A percentile compares a stretch with the other conserved stretches of the same genome.
phyloP scores from a whole-genome alignment of 768 basidiomycete genomes.

The Boletus subparvulus region DNA sequence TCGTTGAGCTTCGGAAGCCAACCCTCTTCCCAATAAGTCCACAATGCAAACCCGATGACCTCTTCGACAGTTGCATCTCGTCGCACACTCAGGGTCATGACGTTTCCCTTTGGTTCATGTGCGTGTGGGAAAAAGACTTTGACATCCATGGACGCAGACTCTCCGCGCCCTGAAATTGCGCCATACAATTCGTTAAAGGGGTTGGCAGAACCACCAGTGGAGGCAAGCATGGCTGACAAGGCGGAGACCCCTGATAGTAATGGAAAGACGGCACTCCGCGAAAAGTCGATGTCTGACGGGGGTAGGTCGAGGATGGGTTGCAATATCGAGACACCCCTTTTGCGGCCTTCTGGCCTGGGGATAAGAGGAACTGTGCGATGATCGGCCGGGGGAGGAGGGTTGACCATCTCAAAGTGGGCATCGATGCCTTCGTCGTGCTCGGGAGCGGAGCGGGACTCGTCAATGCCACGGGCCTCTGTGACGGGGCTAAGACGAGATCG shows the following conservation, averaged over 20 bases:
- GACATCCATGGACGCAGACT: conserved; percentile 60
- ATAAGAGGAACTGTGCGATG: conserved; percentile 18
- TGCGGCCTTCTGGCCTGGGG: conserved; percentile 28
- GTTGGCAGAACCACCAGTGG: conserved; percentile 62
- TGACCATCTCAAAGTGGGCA: conserved; percentile 56
- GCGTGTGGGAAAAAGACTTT: conserved; percentile 87
- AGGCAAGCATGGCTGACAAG: conserved; percentile 72
- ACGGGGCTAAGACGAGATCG: conserved; percentile 63
- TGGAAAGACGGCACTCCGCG: conserved; percentile 49
- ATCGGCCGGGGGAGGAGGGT: conserved; percentile 36
- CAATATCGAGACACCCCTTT: conserved; percentile 30
- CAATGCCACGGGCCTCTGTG: conserved; percentile 47
- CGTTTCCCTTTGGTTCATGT: conserved; percentile 52
- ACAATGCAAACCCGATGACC: conserved; percentile 89
- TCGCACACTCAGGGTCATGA: conserved; percentile 73
- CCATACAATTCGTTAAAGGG: conserved; percentile 89
- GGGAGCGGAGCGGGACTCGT: conserved; percentile 21
- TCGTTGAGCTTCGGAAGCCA: conserved; percentile 78
- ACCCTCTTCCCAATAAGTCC: conserved; percentile 90
- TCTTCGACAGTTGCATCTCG: conserved; percentile 93
- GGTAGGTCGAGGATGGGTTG: conserved; percentile 19
- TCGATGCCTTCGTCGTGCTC: conserved; percentile 35
- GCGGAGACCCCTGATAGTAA: conserved; percentile 53
- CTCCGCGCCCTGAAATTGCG: conserved; percentile 75
- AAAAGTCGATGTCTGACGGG: conserved; percentile 42